Evolutionary conservation across 108 stramenopile genomes (phyloP).

Genomic region (Cyclotella kingstonii): DNA sequence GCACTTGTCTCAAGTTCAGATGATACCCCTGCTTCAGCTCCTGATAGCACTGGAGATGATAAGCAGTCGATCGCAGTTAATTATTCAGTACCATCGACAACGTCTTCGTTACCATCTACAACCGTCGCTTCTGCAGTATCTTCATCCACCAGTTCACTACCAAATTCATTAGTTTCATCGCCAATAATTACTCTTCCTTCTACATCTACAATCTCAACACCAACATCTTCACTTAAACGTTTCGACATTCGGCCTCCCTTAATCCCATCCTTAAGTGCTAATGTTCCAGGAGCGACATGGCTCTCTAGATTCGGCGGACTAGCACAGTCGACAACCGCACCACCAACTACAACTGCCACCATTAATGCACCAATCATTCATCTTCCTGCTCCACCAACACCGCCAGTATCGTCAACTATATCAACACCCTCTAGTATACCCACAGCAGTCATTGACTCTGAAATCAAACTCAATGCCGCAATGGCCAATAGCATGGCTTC

Average conservation of each 20-base stretch:
- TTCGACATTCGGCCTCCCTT: slow-evolving; percentile 24
- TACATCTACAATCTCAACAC: slow-evolving; percentile 24
- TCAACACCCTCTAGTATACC: background rate
- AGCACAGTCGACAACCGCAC: background rate
- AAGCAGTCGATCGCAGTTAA: slow-evolving; percentile 1
- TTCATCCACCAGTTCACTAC: slow-evolving; percentile 3
- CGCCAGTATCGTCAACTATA: slow-evolving; percentile 8
- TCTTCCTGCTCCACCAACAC: slow-evolving; percentile 1
- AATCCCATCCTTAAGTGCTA: slow-evolving; percentile 1
- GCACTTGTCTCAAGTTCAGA: too few relatives aligned
- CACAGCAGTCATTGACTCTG: slow-evolving; percentile 10
- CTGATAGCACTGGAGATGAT: slow-evolving; percentile 4
- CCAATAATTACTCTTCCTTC: slow-evolving; percentile 4
- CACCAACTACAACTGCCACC: slow-evolving; percentile 9
- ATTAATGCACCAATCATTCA: slow-evolving; percentile 8
- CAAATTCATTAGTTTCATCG: slow-evolving; percentile 15
- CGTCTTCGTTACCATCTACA: slow-evolving; percentile 4
- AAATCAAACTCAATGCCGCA: slow-evolving; percentile 60
- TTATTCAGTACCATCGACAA: background rate
- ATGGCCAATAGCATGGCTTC: slow-evolving; percentile 78
- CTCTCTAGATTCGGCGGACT: slow-evolving; percentile 8
- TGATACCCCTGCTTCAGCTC: slow-evolving; percentile 10
- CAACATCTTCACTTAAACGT: slow-evolving; percentile 28
- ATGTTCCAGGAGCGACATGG: slow-evolving; percentile 1
- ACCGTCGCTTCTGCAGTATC: slow-evolving; percentile 1